These are phyloP conservation scores for Iris pallida DNA, from an alignment of 116 monocot species.

Conservation along the genomic window DNA sequence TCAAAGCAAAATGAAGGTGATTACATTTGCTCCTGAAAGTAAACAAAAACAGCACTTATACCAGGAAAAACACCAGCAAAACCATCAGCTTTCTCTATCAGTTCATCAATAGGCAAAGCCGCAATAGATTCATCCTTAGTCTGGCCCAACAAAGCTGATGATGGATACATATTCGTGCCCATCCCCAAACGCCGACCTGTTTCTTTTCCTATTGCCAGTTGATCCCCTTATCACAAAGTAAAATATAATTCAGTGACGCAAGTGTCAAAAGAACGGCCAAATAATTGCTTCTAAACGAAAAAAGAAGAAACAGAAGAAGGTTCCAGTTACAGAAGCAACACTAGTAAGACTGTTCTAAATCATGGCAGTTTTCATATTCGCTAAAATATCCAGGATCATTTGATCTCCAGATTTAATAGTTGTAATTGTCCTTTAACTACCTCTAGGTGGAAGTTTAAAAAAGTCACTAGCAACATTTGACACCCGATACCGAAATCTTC, in stretches of 20 bases:
- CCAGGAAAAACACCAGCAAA: slow-evolving; percentile 21
- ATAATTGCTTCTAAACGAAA: neutral
- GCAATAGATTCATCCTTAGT: slow-evolving; percentile 62
- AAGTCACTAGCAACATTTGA: too few species aligned
- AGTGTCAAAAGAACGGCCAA: neutral
- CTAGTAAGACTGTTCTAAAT: too few species aligned
- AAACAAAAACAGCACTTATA: neutral
- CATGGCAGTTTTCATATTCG: neutral
- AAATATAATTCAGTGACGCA: neutral
- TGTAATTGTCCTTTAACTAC: too few species aligned
- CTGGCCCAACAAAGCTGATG: slow-evolving; percentile 63
- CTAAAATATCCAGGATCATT: neutral
- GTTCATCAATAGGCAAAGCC: slow-evolving; percentile 68
- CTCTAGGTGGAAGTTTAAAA: too few species aligned
- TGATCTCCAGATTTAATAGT: too few species aligned
- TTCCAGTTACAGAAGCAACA: neutral
- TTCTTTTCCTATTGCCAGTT: slow-evolving; percentile 72
- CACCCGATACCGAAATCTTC: too few species aligned
- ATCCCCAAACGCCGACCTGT: slow-evolving; percentile 71
- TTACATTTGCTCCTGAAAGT: neutral
- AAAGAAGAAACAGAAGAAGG: neutral
- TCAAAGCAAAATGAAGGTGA: neutral
- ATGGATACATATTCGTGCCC: slow-evolving; percentile 69
- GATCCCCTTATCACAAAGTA: slow-evolving; percentile 41
- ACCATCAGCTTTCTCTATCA: slow-evolving; percentile 46